A percentile compares a stretch with the other conserved stretches of the same genome.
phyloP scores from a whole-genome alignment of 148 eudicot species.

The Rhododendron vialii region DNA sequence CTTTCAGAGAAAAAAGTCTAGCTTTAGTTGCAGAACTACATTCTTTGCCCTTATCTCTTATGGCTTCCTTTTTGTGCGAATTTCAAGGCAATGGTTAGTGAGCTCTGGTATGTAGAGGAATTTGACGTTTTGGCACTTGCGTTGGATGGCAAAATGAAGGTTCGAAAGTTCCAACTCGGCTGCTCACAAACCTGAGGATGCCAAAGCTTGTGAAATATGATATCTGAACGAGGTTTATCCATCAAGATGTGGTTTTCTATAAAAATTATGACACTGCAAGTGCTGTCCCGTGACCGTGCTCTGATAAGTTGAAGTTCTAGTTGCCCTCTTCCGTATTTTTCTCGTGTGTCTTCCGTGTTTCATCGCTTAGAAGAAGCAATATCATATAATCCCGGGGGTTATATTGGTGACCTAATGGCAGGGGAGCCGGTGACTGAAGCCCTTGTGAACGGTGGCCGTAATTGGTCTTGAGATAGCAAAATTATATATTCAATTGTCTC shows the following conservation, averaged over 20 bases:
- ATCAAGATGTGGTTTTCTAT: background rate
- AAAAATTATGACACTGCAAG: background rate
- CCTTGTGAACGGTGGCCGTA: background rate
- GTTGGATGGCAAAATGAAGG: slow-evolving; percentile 71
- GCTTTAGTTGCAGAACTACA: background rate
- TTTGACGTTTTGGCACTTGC: slow-evolving; percentile 88
- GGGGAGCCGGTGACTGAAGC: background rate
- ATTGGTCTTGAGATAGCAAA: background rate
- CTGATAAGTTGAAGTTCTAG: background rate
- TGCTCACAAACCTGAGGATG: slow-evolving; percentile 49
- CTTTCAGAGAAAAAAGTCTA: too few relatives aligned
- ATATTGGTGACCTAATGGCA: background rate
- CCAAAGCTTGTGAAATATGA: background rate
- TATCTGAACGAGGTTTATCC: background rate
- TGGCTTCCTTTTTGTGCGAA: background rate
- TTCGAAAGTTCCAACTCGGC: slow-evolving; percentile 56
- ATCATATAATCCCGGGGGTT: background rate
- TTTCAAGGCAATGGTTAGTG: slow-evolving; percentile 61
- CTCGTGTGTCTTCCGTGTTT: background rate
- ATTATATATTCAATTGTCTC: too few relatives aligned
- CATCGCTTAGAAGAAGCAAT: background rate
- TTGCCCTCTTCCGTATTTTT: background rate
- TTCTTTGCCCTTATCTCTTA: background rate
- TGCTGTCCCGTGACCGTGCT: background rate
- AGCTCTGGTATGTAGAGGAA: slow-evolving; percentile 97